Percentiles rank a stretch among this genome's conserved stretches.
Evolutionary conservation across 2,329 filamentous ascomycete genomes (phyloP).

Genomic region (Chaetothyriales sp.): DNA sequence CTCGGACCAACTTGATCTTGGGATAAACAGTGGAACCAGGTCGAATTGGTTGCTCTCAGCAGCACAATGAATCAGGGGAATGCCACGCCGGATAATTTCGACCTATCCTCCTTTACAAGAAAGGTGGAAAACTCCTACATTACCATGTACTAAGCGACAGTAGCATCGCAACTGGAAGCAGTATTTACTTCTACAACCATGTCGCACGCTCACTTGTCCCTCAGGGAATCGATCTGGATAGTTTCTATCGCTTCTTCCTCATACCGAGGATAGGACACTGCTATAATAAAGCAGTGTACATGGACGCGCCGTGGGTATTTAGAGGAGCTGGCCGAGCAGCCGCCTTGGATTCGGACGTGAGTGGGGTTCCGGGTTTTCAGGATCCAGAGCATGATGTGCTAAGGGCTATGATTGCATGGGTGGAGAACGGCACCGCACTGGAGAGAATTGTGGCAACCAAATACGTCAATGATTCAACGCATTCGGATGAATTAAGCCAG

Average conservation of each 20-base stretch:
- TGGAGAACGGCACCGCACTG: conserved; percentile 31
- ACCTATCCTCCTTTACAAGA: conserved; percentile 22
- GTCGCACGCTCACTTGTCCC: conserved; percentile 28
- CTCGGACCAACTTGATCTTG: no score
- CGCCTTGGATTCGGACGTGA: not conserved
- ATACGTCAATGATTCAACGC: conserved; percentile 11
- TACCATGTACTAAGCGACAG: conserved; percentile 34
- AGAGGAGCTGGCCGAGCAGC: no score
- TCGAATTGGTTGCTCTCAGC: conserved; percentile 14
- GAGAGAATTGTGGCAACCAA: conserved; percentile 32
- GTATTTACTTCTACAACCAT: conserved; percentile 39
- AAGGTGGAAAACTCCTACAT: conserved; percentile 29
- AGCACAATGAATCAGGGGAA: no score
- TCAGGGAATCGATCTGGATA: conserved; percentile 23
- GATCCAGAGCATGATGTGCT: conserved; percentile 33
- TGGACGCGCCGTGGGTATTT: conserved; percentile 1
- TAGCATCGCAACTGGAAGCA: conserved; percentile 39
- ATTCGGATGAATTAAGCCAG: no score
- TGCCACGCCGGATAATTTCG: no score
- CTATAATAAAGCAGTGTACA: conserved; percentile 11
- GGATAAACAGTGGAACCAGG: no score
- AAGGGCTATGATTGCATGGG: conserved; percentile 37
- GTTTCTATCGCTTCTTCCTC: conserved; percentile 36
- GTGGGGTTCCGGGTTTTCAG: not conserved
- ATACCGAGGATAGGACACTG: conserved; percentile 44